These are phyloP conservation scores for Phycomyces nitens DNA, from an alignment of 192 early-diverging fungal species.

Conservation along the genomic window DNA sequence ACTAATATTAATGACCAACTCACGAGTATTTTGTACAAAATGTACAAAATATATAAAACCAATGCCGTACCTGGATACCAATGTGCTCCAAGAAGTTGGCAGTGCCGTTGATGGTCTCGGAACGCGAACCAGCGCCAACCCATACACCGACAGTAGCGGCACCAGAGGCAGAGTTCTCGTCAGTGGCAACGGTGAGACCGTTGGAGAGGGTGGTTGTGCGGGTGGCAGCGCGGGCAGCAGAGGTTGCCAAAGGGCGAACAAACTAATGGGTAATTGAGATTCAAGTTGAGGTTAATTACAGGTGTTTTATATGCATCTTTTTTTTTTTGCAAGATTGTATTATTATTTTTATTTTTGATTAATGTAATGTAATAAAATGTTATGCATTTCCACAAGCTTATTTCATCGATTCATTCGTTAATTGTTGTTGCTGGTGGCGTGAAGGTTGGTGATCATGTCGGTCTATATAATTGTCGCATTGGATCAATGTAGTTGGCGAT, in stretches of 20 bases:
- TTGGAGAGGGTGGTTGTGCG: constrained; percentile 71
- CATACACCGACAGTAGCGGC: constrained; percentile 88
- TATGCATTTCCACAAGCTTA: too few relatives aligned
- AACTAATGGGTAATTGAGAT: constrained; percentile 30
- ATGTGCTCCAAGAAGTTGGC: constrained; percentile 98
- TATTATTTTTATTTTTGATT: too few relatives aligned
- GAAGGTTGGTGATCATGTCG: too few relatives aligned
- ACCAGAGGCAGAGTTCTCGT: constrained; percentile 70
- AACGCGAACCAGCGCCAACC: constrained; percentile 83
- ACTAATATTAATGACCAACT: background rate
- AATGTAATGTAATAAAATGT: too few relatives aligned
- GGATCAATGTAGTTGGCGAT: background rate
- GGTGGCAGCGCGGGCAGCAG: constrained; percentile 42
- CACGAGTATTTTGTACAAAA: too few relatives aligned
- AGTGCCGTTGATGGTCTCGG: constrained; percentile 83
- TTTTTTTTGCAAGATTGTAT: too few relatives aligned
- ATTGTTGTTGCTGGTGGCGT: too few relatives aligned
- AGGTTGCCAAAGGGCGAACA: constrained; percentile 54
- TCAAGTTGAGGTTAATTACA: background rate
- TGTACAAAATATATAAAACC: background rate
- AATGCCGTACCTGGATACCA: constrained; percentile 82
- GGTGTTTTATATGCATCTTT: too few relatives aligned
- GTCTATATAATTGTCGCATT: background rate
- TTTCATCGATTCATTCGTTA: too few relatives aligned
- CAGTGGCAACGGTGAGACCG: constrained; percentile 83